Conservation (phyloP, 169 alveolate species). For the Theileria orientalis region DNA sequence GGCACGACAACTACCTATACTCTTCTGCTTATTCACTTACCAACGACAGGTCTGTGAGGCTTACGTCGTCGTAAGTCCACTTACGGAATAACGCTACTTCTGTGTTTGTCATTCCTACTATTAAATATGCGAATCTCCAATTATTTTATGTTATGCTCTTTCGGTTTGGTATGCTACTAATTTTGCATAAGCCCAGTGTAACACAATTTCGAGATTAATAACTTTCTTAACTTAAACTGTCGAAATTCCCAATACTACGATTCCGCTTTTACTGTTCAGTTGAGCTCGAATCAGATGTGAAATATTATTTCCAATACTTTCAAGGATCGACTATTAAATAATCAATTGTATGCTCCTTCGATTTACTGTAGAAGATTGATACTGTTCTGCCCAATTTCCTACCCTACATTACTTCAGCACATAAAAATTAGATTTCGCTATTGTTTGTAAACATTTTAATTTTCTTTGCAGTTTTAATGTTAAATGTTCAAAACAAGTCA, state of each 20-base stretch:
- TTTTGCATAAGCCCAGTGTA: too few species aligned
- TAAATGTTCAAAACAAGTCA: too few species aligned
- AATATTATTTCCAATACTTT: not conserved
- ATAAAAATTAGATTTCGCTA: not conserved
- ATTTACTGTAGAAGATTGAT: not conserved
- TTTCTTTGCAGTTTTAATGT: too few species aligned
- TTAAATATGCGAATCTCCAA: not conserved
- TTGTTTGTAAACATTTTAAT: too few species aligned
- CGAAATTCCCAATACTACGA: slow-evolving; percentile 10
- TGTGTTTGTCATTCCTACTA: slow-evolving; percentile 70
- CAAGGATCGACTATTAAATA: not conserved
- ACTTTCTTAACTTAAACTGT: not conserved
- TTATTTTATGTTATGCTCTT: not conserved
- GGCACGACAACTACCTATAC: not conserved
- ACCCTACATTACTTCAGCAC: slow-evolving; percentile 13
- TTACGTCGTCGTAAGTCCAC: slow-evolving; percentile 95
- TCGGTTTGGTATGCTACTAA: not conserved
- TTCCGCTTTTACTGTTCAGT: not conserved
- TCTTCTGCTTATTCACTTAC: slow-evolving; percentile 70
- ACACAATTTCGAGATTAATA: not conserved
- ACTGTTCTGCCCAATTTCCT: not conserved
- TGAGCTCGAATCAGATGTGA: not conserved
- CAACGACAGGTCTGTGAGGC: slow-evolving; percentile 92
- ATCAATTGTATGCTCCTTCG: not conserved
- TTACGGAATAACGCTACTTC: slow-evolving; percentile 92